Conservation (phyloP, 306 rosid species). For the Oemleria cerasiformis region DNA sequence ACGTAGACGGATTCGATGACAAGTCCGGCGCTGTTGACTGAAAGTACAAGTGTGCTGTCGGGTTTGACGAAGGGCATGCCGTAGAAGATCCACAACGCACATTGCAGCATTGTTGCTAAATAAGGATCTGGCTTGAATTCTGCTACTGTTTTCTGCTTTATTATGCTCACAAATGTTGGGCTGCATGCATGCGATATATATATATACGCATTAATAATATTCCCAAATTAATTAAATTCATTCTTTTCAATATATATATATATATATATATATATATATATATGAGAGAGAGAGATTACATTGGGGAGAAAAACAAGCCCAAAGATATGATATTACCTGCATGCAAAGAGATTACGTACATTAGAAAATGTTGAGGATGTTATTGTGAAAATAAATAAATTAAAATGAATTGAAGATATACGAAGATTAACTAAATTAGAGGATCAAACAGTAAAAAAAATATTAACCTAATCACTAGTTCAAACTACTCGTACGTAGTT, state of each 20-base stretch:
- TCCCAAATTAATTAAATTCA: too few relatives aligned
- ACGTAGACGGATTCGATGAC: conserved; percentile 38
- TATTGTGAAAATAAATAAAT: neutral
- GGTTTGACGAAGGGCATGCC: conserved; percentile 59
- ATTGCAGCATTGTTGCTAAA: conserved; percentile 60
- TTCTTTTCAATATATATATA: too few relatives aligned
- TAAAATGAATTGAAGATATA: neutral
- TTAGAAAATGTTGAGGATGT: neutral
- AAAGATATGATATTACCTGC: conserved; percentile 82
- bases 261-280: too few relatives aligned
- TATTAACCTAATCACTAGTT: neutral
- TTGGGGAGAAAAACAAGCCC: conserved; percentile 64
- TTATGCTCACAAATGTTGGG: conserved; percentile 65
- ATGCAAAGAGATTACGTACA: neutral
- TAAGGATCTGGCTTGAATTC: conserved; percentile 89
- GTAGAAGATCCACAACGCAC: conserved; percentile 67
- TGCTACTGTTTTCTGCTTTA: conserved; percentile 47
- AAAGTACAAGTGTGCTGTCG: conserved; percentile 55
- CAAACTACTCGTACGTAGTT: neutral
- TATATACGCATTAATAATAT: too few relatives aligned
- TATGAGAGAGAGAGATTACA: conserved; percentile 36
- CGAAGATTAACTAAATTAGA: neutral
- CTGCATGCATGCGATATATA: conserved; percentile 31
- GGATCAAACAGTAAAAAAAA: neutral
- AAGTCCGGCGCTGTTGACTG: conserved; percentile 64